These are phyloP conservation scores for Citrus medica DNA, from an alignment of 345 rosid genomes.

Conservation along the genomic window DNA sequence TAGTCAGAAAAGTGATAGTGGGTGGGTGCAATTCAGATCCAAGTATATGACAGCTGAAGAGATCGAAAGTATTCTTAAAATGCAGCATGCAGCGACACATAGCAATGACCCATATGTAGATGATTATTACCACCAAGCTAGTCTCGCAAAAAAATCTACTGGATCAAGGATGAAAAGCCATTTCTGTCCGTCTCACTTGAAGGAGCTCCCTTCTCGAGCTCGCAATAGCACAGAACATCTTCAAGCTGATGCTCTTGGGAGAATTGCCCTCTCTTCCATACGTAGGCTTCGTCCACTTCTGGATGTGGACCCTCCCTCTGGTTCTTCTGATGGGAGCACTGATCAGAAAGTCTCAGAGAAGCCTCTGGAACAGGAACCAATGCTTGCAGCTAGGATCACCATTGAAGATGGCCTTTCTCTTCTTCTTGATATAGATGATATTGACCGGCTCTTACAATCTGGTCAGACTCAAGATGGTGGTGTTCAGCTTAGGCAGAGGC, in stretches of 20 bases:
- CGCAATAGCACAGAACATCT: slow-evolving; percentile 66
- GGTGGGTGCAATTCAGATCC: slow-evolving; percentile 67
- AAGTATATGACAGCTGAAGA: slow-evolving; percentile 96
- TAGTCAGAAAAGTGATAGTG: slow-evolving; percentile 82
- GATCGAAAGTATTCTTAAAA: slow-evolving; percentile 90
- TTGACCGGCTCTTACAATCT: slow-evolving; percentile 66
- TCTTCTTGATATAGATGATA: slow-evolving; percentile 86
- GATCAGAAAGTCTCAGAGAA: slow-evolving; percentile 59
- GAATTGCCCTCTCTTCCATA: slow-evolving; percentile 52
- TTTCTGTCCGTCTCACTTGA: slow-evolving; percentile 79
- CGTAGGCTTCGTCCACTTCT: slow-evolving; percentile 71
- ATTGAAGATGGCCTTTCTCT: slow-evolving; percentile 73
- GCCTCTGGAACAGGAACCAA: slow-evolving; percentile 89
- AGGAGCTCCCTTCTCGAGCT: slow-evolving; percentile 71
- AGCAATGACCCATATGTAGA: slow-evolving; percentile 77
- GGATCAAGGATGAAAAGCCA: slow-evolving; percentile 61
- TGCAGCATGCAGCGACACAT: slow-evolving; percentile 91
- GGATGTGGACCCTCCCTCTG: slow-evolving; percentile 60
- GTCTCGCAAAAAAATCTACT: slow-evolving; percentile 56
- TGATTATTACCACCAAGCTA: slow-evolving; percentile 97
- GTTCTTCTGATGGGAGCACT: slow-evolving; percentile 48
- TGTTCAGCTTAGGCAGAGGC: slow-evolving; percentile 61
- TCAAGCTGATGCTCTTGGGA: slow-evolving; percentile 61
- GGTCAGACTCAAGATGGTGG: slow-evolving; percentile 88
- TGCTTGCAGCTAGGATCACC: slow-evolving; percentile 94